Evolutionary conservation across 345 rosid species (phyloP), one percentile per base, ranked within the genome.

Genomic region (Corymbia maculata): DNA sequence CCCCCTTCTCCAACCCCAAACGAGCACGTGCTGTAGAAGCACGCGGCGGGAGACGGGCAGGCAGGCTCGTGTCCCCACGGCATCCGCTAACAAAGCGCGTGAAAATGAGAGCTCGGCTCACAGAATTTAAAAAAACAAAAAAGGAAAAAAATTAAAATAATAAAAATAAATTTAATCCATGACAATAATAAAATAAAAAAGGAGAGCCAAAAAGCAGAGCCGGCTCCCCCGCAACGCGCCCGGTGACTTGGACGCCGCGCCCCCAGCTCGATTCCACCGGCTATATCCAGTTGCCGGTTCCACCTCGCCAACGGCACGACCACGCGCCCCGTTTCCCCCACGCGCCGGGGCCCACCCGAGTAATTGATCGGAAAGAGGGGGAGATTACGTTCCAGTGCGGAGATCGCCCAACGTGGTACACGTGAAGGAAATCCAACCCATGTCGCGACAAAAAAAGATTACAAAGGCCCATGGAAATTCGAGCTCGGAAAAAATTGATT

Each of bases 381-480:
- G 61, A 22, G 61, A 55, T 55, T 22, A 28, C 24, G 61, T 55
- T 22, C 4, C 3, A 4, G 61, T 55, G 42, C 19, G 80, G 80
- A 36, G 80, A 70, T 70, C 44, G 4, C 80, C 24, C 26, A 42
- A 42, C 84, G 84, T 75, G 84, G 24, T 42, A 2, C 84, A 42
- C 84, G 49, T 36, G 84, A 22, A 21, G 49, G 24, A 42, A 42
- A 42, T 42, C 82, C 84, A 28, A 1, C 11, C 10, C 1, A 5
- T 19, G 21, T 10, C 2, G 1, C 49, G 47, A 36, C 47, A 32
- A 16, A 32, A 32, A 10, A 28, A 28, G 24, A 22, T 36, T 36
- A 36, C 3, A 1, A 4, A 19, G 2, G 13, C 2, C 1, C 2
- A 1, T 22, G 4, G 3, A 16, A 32, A 19, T 19, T 19, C 14